Evolutionary conservation across 805 yeast genomes (phyloP).

Genomic region (Suhomyces faveliae): DNA sequence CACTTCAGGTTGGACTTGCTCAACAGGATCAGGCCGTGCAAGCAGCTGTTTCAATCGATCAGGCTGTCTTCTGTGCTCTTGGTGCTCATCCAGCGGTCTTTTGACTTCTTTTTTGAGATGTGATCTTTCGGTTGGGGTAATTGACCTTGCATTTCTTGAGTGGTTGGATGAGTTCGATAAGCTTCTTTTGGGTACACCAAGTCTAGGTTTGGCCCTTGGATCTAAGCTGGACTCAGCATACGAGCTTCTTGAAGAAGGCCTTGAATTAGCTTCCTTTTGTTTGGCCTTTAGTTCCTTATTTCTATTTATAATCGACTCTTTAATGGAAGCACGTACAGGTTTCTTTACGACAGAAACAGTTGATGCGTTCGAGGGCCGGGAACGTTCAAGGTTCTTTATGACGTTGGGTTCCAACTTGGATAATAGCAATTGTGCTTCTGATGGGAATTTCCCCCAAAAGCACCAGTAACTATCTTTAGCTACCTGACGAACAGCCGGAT

Average conservation of each 20-base stretch:
- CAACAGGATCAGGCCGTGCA: neutral
- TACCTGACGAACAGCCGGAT: slow-evolving; percentile 72
- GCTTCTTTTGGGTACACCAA: slow-evolving; percentile 4
- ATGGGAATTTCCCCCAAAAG: slow-evolving; percentile 53
- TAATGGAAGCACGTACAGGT: slow-evolving; percentile 43
- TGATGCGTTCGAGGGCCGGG: slow-evolving; percentile 9
- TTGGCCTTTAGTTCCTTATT: slow-evolving; percentile 35
- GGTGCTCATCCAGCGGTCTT: neutral
- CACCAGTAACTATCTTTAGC: slow-evolving; percentile 78
- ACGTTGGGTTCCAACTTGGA: slow-evolving; percentile 13
- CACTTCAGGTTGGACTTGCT: neutral
- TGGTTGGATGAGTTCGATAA: neutral
- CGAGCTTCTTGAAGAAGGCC: slow-evolving; percentile 20
- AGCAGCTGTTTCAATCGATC: neutral
- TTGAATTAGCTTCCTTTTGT: slow-evolving; percentile 19
- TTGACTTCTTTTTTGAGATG: neutral
- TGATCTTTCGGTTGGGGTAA: slow-evolving; percentile 9
- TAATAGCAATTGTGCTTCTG: slow-evolving; percentile 43
- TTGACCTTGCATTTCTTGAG: slow-evolving; percentile 18
- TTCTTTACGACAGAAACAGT: slow-evolving; percentile 13
- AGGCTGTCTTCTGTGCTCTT: neutral
- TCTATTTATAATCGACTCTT: slow-evolving; percentile 46
- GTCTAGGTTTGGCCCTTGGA: neutral
- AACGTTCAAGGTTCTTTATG: slow-evolving; percentile 13
- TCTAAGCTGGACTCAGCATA: neutral